These are phyloP conservation scores for Pholiota molesta DNA, from an alignment of 768 basidiomycete species.

Conservation along the genomic window DNA sequence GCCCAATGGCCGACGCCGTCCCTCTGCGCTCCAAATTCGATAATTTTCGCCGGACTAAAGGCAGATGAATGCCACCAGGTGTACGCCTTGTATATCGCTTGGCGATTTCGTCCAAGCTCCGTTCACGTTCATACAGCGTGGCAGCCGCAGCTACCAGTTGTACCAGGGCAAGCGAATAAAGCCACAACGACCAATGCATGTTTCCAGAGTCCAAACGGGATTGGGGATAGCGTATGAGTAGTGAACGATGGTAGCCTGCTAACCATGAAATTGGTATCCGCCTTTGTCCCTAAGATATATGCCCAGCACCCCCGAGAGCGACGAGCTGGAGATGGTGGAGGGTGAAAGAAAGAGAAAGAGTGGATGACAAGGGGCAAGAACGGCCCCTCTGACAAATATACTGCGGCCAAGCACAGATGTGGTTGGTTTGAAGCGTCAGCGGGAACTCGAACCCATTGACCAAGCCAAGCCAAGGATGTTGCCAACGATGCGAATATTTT, in stretches of 20 bases:
- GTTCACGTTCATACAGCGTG: slow-evolving; percentile 3
- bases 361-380: neutral
- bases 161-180: neutral
- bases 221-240: slow-evolving; percentile 9
- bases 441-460: neutral
- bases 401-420: slow-evolving; percentile 12
- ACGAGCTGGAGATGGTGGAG: neutral
- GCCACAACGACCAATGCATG: slow-evolving; percentile 3
- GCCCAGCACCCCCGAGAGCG: neutral
- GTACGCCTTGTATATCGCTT: slow-evolving; percentile 30
- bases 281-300: neutral
- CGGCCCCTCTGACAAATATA: neutral
- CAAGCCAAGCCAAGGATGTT: slow-evolving; percentile 1
- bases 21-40: slow-evolving; percentile 30
- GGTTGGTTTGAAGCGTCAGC: neutral
- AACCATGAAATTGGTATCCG: slow-evolving; percentile 14
- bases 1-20: slow-evolving; percentile 45
- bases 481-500: neutral
- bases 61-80: slow-evolving; percentile 38
- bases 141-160: slow-evolving; percentile 1
- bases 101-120: slow-evolving; percentile 26
- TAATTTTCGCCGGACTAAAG: slow-evolving; percentile 32
- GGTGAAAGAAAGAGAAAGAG: neutral
- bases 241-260: slow-evolving; percentile 19
- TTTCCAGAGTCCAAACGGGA: neutral